These are phyloP conservation scores for Krasilnikovozyma curviuscula DNA, from an alignment of 768 basidiomycete species.

Conservation along the genomic window DNA sequence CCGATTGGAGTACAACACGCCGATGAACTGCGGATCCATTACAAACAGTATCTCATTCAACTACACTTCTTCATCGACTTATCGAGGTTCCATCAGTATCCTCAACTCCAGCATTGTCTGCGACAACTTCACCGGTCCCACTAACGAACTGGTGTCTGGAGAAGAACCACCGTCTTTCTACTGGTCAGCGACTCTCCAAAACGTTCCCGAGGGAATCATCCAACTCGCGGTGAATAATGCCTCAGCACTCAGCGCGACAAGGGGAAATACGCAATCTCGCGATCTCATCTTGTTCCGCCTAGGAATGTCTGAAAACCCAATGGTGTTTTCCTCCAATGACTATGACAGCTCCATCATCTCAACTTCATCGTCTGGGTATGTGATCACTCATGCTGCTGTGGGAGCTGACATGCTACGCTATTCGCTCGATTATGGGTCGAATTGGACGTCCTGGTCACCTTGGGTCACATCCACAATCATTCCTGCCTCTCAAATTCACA, in stretches of 20 bases:
- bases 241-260: constrained; percentile 33
- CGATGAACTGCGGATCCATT: constrained; percentile 55
- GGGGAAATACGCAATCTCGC: constrained; percentile 38
- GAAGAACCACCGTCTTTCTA: constrained; percentile 42
- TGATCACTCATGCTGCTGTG: constrained; percentile 58
- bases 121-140: constrained; percentile 32
- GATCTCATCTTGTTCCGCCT: constrained; percentile 70
- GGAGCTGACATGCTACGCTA: constrained; percentile 79
- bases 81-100: constrained; percentile 39
- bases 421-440: constrained; percentile 64
- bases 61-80: constrained; percentile 45
- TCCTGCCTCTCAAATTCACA: constrained; percentile 38
- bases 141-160: constrained; percentile 32
- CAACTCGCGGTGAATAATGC: constrained; percentile 49
- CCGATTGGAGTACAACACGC: constrained; percentile 53
- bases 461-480: constrained; percentile 60
- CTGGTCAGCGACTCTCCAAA: constrained; percentile 53
- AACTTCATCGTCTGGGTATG: constrained; percentile 41
- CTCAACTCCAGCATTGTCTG: constrained; percentile 41
- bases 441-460: constrained; percentile 58
- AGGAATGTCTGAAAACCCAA: constrained; percentile 50
- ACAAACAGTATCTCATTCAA: constrained; percentile 45
- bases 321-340: constrained; percentile 67
- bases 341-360: constrained; percentile 39
- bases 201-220: constrained; percentile 67